Evolutionary conservation across 2,329 filamentous ascomycete genomes (phyloP).

Genomic region (Calonectria henricotiae): DNA sequence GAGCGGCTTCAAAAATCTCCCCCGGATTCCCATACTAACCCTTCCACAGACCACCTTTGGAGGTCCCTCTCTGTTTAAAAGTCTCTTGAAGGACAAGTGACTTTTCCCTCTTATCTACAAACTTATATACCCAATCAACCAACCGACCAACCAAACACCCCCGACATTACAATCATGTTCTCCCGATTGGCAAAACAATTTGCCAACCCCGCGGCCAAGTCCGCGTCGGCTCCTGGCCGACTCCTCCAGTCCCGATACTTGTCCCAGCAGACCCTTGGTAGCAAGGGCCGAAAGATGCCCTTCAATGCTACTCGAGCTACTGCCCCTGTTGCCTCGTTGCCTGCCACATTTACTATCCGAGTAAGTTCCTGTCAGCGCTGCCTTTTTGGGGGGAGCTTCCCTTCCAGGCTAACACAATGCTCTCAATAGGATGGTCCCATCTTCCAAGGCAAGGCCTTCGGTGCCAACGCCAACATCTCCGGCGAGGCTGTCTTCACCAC

Average conservation of each 20-base stretch:
- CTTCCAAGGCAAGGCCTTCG: slow-evolving; percentile 96
- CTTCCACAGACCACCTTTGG: slow-evolving; percentile 61
- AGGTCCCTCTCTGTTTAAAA: slow-evolving; percentile 58
- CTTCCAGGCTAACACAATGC: slow-evolving; percentile 36
- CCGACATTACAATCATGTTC: slow-evolving; percentile 67
- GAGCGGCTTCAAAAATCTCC: slow-evolving; percentile 28
- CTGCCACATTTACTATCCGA: slow-evolving; percentile 94
- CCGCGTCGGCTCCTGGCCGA: slow-evolving; percentile 61
- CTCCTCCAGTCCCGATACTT: slow-evolving; percentile 59
- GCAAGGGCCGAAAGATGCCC: slow-evolving; percentile 80
- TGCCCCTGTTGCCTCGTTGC: slow-evolving; percentile 71
- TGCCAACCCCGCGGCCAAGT: slow-evolving; percentile 69
- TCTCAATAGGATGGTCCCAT: slow-evolving; percentile 85
- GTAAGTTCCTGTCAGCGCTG: slow-evolving; percentile 64
- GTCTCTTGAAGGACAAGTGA: slow-evolving; percentile 40
- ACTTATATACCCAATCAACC: slow-evolving; percentile 26
- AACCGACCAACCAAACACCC: slow-evolving; percentile 35
- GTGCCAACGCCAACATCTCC: slow-evolving; percentile 95
- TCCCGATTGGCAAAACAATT: slow-evolving; percentile 70
- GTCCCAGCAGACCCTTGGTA: slow-evolving; percentile 67
- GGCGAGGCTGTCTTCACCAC: slow-evolving; percentile 99
- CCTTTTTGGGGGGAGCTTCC: neutral
- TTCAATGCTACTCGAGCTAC: slow-evolving; percentile 72
- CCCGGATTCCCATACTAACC: neutral
- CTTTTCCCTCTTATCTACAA: slow-evolving; percentile 34